These are phyloP conservation scores for Neurospora sp. DNA, from an alignment of 495 filamentous ascomycete genomes.

Conservation along the genomic window DNA sequence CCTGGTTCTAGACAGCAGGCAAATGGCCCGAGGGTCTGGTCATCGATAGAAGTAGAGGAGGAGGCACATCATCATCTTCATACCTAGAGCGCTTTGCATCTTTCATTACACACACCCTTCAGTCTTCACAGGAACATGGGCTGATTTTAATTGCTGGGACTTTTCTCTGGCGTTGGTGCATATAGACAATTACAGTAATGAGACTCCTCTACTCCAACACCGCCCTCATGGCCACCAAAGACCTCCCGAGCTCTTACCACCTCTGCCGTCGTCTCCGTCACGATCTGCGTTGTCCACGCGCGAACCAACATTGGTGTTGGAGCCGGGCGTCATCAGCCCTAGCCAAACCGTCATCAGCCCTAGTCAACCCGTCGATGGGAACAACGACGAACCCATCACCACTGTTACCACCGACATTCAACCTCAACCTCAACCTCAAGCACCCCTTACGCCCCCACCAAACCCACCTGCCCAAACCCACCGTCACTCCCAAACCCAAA, in stretches of 20 bases:
- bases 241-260: neutral
- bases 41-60: conserved; percentile 4
- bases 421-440: neutral
- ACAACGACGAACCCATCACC: neutral
- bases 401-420: neutral
- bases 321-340: neutral
- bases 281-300: conserved; percentile 1
- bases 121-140: conserved; percentile 12
- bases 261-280: neutral
- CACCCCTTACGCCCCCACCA: neutral
- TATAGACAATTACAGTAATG: conserved; percentile 30
- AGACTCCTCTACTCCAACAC: conserved; percentile 16
- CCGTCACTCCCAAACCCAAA: neutral
- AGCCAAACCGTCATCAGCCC: neutral
- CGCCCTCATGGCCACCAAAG: neutral
- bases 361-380: neutral
- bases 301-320: conserved; percentile 1
- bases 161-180: conserved; percentile 5
- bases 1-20: neutral
- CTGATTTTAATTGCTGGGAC: conserved; percentile 20
- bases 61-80: neutral
- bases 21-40: neutral
- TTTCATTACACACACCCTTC: neutral
- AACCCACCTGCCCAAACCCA: neutral
- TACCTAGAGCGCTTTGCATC: neutral